phyloP scores from a whole-genome alignment of 2,329 filamentous ascomycete genomes.

The Penicillium sp. region DNA sequence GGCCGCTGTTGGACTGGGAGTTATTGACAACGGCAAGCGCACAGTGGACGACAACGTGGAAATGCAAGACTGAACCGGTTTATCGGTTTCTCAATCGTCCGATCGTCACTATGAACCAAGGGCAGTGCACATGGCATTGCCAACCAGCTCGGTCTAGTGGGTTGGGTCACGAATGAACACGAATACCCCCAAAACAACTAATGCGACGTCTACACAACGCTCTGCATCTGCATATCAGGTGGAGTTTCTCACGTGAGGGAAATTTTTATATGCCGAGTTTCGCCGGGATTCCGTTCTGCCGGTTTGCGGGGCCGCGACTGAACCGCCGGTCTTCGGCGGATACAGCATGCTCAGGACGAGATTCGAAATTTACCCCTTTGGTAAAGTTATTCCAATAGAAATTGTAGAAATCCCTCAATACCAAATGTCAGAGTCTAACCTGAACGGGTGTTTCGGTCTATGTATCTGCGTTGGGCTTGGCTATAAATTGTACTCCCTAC shows the following conservation, averaged over 20 bases:
- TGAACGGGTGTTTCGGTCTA: conserved; percentile 20
- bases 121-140: neutral
- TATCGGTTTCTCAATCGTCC: neutral
- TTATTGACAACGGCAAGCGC: conserved; percentile 60
- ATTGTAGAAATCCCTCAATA: conserved; percentile 27
- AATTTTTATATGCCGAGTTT: conserved; percentile 30
- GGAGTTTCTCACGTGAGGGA: conserved; percentile 22
- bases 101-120: neutral
- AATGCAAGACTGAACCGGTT: conserved; percentile 37
- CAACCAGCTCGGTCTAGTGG: neutral
- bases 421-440: conserved; percentile 22
- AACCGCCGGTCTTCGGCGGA: conserved; percentile 30
- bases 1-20: conserved; percentile 65
- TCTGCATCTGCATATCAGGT: conserved; percentile 3
- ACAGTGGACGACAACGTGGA: conserved; percentile 35
- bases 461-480: conserved; percentile 11
- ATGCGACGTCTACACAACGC: neutral
- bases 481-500: neutral
- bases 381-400: conserved; percentile 26
- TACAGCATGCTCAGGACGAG: conserved; percentile 19
- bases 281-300: conserved; percentile 25
- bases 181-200: neutral
- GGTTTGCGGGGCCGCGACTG: conserved; percentile 25
- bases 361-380: conserved; percentile 25
- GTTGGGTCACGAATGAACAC: neutral